A percentile compares a stretch with the other conserved stretches of the same genome.
These are phyloP conservation scores for Pyricularia sp. DNA, from an alignment of 2,329 filamentous ascomycete genomes.

Conservation along the genomic window DNA sequence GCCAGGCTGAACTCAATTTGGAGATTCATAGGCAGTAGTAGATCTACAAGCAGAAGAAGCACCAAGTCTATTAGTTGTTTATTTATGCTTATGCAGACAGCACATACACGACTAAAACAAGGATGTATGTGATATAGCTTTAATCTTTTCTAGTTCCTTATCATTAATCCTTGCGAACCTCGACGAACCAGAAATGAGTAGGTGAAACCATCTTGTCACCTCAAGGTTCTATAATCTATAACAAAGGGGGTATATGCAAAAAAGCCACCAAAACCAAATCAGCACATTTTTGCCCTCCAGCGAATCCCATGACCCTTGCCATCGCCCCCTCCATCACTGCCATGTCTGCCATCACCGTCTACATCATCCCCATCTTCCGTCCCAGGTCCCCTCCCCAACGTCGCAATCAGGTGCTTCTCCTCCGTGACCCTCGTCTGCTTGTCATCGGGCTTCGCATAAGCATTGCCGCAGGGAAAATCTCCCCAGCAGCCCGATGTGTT, in stretches of 20 bases:
- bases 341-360: neutral
- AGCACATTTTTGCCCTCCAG: too few relatives aligned
- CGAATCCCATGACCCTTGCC: neutral
- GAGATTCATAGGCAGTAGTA: neutral
- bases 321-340: neutral
- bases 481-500: conserved; percentile 28
- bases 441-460: conserved; percentile 30
- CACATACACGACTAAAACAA: neutral
- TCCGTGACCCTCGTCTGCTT: conserved; percentile 26
- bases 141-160: too few relatives aligned
- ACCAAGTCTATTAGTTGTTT: neutral
- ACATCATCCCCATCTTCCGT: neutral
- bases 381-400: conserved; percentile 12
- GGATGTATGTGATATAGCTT: too few relatives aligned
- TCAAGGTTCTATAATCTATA: too few relatives aligned
- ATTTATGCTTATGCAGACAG: neutral
- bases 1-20: neutral
- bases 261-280: neutral
- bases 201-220: too few relatives aligned
- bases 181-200: too few relatives aligned
- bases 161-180: too few relatives aligned
- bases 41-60: neutral
- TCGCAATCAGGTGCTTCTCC: conserved; percentile 23
- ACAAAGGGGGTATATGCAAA: neutral
- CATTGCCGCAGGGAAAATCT: conserved; percentile 28